A percentile compares a stretch with the other conserved stretches of the same genome.
phyloP scores from a whole-genome alignment of 1,139 yeast species.

The Pichia sp. region DNA sequence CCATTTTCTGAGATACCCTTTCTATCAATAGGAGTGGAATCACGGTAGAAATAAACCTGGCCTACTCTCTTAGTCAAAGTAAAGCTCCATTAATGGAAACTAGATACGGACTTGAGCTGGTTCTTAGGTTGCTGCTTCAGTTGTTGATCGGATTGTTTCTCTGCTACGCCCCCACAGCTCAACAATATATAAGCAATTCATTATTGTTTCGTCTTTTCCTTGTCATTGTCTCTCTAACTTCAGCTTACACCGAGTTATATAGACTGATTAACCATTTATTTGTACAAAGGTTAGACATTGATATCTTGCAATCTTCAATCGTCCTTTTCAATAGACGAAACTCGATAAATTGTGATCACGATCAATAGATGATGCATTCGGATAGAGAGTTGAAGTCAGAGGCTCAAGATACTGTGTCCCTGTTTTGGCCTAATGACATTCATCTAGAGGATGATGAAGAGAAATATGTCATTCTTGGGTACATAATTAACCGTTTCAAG shows the following conservation, averaged over 20 bases:
- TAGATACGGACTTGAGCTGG: background rate
- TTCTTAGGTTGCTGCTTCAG: background rate
- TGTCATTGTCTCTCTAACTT: conserved; percentile 14
- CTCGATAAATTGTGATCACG: conserved; percentile 8
- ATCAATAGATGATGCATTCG: background rate
- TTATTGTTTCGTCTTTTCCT: conserved; percentile 6
- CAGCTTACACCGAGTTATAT: conserved; percentile 13
- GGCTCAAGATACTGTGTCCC: conserved; percentile 7
- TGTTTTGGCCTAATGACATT: conserved; percentile 33
- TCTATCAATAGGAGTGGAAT: too few species aligned
- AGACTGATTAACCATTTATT: conserved; percentile 13
- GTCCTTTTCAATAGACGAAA: conserved; percentile 16
- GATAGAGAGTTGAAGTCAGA: background rate
- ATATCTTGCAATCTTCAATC: conserved; percentile 8
- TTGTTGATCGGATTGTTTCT: background rate
- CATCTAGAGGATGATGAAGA: conserved; percentile 5
- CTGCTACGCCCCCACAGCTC: background rate
- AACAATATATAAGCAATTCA: background rate
- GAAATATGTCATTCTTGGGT: conserved; percentile 26
- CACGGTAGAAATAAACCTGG: too few species aligned
- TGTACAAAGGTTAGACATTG: conserved; percentile 13
- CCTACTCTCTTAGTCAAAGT: background rate
- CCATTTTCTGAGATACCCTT: too few species aligned
- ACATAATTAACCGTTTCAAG: conserved; percentile 20
- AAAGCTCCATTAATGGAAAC: background rate